A percentile compares a stretch with the other conserved stretches of the same genome.
Conservation (phyloP, 768 basidiomycete genomes). For the Macrolepiota albuminosa region DNA sequence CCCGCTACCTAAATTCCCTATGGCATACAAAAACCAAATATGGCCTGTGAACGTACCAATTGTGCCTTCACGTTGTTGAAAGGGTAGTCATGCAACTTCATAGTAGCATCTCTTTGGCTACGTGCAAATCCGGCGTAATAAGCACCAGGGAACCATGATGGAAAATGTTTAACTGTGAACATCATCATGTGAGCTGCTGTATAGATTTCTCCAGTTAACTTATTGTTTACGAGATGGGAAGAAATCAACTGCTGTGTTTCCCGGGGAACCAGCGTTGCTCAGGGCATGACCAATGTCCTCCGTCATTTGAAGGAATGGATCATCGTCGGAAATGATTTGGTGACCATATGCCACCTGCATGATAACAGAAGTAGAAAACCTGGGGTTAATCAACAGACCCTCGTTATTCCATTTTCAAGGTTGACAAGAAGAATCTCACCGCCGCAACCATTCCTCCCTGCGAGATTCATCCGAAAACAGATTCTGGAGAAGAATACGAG, state of each 20-base stretch:
- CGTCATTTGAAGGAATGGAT: constrained; percentile 31
- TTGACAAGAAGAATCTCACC: background rate
- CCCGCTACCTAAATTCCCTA: constrained; percentile 15
- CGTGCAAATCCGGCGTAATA: constrained; percentile 17
- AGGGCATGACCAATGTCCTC: constrained; percentile 24
- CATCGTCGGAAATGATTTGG: constrained; percentile 23
- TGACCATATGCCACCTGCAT: constrained; percentile 29
- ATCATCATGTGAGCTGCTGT: background rate
- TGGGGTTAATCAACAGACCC: background rate
- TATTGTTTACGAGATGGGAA: constrained; percentile 22
- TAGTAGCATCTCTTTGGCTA: constrained; percentile 1
- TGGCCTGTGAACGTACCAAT: constrained; percentile 22
- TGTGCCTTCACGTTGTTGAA: constrained; percentile 24
- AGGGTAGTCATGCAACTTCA: constrained; percentile 25
- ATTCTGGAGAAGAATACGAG: constrained; percentile 23
- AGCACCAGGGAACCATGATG: constrained; percentile 29
- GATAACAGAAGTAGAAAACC: constrained; percentile 16
- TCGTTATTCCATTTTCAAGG: background rate
- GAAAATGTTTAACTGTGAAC: constrained; percentile 24
- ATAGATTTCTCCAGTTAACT: background rate
- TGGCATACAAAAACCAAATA: background rate
- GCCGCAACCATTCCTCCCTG: constrained; percentile 18
- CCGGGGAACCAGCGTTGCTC: constrained; percentile 19
- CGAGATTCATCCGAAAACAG: constrained; percentile 21
- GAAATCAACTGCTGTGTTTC: constrained; percentile 9